Percentiles rank a stretch among this genome's conserved stretches.
Evolutionary conservation across 108 stramenopile species (phyloP).

Genomic region (Cyclotella choctawhatcheeana): DNA sequence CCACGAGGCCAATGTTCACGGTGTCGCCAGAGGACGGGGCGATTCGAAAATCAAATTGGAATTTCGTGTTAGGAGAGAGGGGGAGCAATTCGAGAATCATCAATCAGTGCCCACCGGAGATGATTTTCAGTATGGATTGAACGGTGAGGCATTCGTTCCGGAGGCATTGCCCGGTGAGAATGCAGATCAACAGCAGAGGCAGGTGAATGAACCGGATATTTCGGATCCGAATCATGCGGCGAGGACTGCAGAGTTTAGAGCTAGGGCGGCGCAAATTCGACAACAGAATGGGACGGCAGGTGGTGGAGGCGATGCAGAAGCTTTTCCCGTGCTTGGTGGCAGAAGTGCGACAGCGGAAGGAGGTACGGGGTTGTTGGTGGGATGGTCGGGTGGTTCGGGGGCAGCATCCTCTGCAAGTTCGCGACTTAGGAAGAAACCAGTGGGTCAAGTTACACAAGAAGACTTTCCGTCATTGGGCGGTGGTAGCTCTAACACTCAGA

Average conservation of each 20-base stretch:
- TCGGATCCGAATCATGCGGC: constrained; percentile 75
- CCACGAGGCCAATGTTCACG: constrained; percentile 76
- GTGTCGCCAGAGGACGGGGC: constrained; percentile 53
- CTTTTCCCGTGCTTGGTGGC: constrained; percentile 68
- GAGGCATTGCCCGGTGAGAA: constrained; percentile 56
- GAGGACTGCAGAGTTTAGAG: constrained; percentile 80
- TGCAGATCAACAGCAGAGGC: constrained; percentile 30
- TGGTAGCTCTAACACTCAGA: neutral
- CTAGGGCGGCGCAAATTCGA: constrained; percentile 64
- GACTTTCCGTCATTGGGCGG: constrained; percentile 50
- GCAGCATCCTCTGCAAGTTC: constrained; percentile 17
- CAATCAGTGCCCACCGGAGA: constrained; percentile 48
- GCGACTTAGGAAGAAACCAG: constrained; percentile 32
- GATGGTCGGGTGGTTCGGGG: constrained; percentile 33
- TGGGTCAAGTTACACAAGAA: constrained; percentile 38
- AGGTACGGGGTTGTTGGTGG: constrained; percentile 31
- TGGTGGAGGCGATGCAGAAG: constrained; percentile 39
- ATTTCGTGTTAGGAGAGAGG: constrained; percentile 71
- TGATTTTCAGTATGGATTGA: constrained; percentile 76
- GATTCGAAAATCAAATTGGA: constrained; percentile 83
- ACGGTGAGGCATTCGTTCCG: constrained; percentile 91
- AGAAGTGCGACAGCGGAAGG: constrained; percentile 10
- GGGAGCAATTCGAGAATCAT: constrained; percentile 44
- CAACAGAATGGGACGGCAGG: constrained; percentile 46
- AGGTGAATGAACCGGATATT: constrained; percentile 56